phyloP scores from a whole-genome alignment of 805 yeast species.

The Suhomyces sp. region DNA sequence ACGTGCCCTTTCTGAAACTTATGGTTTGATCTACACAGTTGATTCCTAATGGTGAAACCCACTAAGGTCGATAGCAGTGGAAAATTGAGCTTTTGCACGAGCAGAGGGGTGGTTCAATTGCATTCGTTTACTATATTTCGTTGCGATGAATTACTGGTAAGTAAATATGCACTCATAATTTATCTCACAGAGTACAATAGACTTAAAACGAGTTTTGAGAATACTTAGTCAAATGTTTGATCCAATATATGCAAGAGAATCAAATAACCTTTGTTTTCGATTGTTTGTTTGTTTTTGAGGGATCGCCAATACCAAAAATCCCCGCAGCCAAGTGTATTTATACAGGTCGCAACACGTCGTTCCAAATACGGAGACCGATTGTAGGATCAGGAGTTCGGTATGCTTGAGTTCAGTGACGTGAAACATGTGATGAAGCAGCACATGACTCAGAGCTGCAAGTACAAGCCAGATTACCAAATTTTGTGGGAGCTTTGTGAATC shows the following conservation, averaged over 20 bases:
- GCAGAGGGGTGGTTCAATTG: background rate
- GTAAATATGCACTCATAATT: background rate
- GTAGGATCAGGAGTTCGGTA: background rate
- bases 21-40: background rate
- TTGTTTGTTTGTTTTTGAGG: background rate
- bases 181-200: background rate
- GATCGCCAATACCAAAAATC: background rate
- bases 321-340: background rate
- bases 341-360: background rate
- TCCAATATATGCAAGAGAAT: background rate
- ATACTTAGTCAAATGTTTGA: background rate
- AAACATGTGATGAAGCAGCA: background rate
- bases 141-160: background rate
- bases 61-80: background rate
- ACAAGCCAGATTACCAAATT: background rate
- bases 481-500: background rate
- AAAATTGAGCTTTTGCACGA: background rate
- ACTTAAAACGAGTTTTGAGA: background rate
- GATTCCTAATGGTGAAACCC: background rate
- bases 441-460: background rate
- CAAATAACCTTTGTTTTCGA: background rate
- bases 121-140: background rate
- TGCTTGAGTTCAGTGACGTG: background rate
- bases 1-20: background rate
- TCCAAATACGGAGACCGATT: background rate